Base-by-base conservation (phyloP, 2,329 filamentous ascomycete genomes). In the Blastomyces parvus region DNA sequence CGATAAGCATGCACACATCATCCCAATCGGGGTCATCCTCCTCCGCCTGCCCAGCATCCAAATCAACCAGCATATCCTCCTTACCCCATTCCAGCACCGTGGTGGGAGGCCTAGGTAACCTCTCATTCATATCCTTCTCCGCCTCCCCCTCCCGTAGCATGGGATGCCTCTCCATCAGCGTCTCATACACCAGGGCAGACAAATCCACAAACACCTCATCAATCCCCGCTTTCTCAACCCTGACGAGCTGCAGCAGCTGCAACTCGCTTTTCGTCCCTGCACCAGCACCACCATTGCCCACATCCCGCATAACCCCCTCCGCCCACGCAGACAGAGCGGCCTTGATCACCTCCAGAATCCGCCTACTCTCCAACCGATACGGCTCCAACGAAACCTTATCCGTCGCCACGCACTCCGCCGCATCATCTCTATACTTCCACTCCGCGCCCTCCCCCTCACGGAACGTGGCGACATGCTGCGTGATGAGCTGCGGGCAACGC, bases 131-230 rank as follows among this genome's bases (percentile, higher is more conserved):
- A 69, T 94, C 88, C 46, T 67, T 67, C 36, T 68, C 88, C 57
- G 68, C 67, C 56, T 73, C 71, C n/a, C 67, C 67, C 36, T 74
- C 73, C 42, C 68, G 68, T 59, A 97, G 76, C 73, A 94, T 88
- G 0, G 90, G 86, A 74, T 91, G 96, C 60, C 89, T 80, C 68
- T 89, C 82, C 50, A 96, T 76, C 59, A 99, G 78, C 36, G 89
- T 81, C 1, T 82, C 82, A 74, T 95, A 89, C 2, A 97, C 83
- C 65, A 97, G 88, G 0, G 88, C 87, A 11, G 91, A 96, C 59
- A 99, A 77, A 75, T 99, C 94, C 65, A 97, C 79, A 72, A 97
- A 99, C 9, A 97, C 91, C 76, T 99, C 94, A 73, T 99, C 94
- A 62, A 97, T 89, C 71, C 91, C 88, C 22, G 93, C 94, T 74